These are phyloP conservation scores for Nicotiana rustica DNA, from an alignment of 305 asterid species.

Conservation along the genomic window DNA sequence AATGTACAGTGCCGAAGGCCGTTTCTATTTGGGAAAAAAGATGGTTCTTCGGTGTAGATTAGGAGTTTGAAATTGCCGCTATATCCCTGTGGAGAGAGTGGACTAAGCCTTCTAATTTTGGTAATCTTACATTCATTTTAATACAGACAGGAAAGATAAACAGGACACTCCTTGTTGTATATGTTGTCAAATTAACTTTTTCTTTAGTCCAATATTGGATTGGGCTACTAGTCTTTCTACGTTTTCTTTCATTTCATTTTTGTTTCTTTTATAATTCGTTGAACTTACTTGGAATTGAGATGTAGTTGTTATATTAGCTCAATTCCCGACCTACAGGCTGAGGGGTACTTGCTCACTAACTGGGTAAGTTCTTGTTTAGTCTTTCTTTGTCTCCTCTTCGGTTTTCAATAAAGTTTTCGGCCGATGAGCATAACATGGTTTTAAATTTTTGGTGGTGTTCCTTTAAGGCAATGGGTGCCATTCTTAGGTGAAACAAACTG, in stretches of 20 bases:
- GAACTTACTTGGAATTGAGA: background rate
- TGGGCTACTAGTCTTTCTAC: constrained; percentile 27
- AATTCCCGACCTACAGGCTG: background rate
- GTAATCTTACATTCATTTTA: constrained; percentile 33
- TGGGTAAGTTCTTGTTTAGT: background rate
- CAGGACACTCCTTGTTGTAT: constrained; percentile 40
- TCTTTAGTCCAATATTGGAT: constrained; percentile 41
- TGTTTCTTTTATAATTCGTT: too few species aligned
- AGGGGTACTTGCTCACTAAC: background rate
- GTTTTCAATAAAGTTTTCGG: background rate
- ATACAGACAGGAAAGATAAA: constrained; percentile 40
- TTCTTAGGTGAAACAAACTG: background rate
- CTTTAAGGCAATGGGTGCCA: background rate
- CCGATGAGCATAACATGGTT: background rate
- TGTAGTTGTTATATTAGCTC: background rate
- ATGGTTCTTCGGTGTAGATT: constrained; percentile 55
- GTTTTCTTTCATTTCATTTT: background rate
- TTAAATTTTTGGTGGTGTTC: background rate
- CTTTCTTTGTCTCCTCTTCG: background rate
- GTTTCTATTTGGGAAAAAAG: constrained; percentile 41
- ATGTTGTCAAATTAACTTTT: constrained; percentile 37
- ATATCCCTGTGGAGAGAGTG: constrained; percentile 41
- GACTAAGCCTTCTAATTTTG: constrained; percentile 52
- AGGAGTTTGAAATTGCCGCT: constrained; percentile 49
- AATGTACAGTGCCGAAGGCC: constrained; percentile 69